Conservation (phyloP, 495 filamentous ascomycete species). For the Lasiosphaeria hispida region DNA sequence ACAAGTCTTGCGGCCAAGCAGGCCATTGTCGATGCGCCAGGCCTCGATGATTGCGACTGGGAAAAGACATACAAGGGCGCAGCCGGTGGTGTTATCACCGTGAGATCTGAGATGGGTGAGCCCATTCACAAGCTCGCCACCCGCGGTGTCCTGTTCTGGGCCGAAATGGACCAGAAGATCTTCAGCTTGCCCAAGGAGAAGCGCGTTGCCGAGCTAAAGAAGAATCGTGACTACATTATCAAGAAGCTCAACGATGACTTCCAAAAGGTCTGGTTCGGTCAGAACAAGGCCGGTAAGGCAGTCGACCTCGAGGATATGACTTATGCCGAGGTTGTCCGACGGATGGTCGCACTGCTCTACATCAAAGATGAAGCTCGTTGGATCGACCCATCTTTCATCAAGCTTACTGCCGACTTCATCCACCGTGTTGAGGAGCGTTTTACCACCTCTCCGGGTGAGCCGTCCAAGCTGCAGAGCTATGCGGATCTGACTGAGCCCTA, state of each 20-base stretch:
- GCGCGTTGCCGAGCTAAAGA: slow-evolving; percentile 85
- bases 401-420: slow-evolving; percentile 89
- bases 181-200: slow-evolving; percentile 96
- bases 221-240: slow-evolving; percentile 91
- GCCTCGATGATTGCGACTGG: slow-evolving; percentile 86
- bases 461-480: slow-evolving; percentile 72
- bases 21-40: slow-evolving; percentile 87
- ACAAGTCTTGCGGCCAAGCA: slow-evolving; percentile 92
- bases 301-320: slow-evolving; percentile 99
- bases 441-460: slow-evolving; percentile 59
- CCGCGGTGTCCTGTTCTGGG: slow-evolving; percentile 91
- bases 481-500: slow-evolving; percentile 83
- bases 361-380: slow-evolving; percentile 90
- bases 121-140: slow-evolving; percentile 98
- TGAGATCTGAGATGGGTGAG: slow-evolving; percentile 97
- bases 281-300: slow-evolving; percentile 75
- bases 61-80: slow-evolving; percentile 94
- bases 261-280: slow-evolving; percentile 98
- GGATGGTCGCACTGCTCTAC: slow-evolving; percentile 96
- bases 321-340: slow-evolving; percentile 84
- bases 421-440: slow-evolving; percentile 95
- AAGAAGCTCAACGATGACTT: slow-evolving; percentile 97
- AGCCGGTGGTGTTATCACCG: slow-evolving; percentile 93
- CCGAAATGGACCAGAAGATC: slow-evolving; percentile 96
- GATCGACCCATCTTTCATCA: slow-evolving; percentile 83